Percentiles rank a stretch among this genome's conserved stretches.
Evolutionary conservation across 495 filamentous ascomycete species (phyloP).

Genomic region (Neurospora sp.): DNA sequence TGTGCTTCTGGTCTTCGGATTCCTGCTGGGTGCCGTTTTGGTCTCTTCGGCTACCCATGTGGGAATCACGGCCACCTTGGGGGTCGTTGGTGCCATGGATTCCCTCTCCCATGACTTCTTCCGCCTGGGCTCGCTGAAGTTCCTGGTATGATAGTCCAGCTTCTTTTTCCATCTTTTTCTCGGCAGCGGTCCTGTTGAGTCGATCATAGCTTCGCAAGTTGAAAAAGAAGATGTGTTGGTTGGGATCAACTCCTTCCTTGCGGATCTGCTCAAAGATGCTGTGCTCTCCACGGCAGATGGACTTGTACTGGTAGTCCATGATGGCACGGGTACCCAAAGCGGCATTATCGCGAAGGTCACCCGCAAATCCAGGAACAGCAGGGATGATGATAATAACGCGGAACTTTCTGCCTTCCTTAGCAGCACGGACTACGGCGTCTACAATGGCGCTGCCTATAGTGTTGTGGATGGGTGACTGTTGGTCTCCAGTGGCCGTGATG

Average conservation of each 20-base stretch:
- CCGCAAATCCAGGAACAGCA: constrained; percentile 86
- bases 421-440: constrained; percentile 73
- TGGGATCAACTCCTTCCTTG: constrained; percentile 70
- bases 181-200: constrained; percentile 63
- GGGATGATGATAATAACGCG: constrained; percentile 83
- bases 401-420: constrained; percentile 81
- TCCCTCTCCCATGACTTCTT: constrained; percentile 71
- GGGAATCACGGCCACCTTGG: constrained; percentile 25
- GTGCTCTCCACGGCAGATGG: constrained; percentile 80
- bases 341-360: constrained; percentile 72
- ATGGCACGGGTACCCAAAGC: constrained; percentile 84
- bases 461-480: constrained; percentile 80
- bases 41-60: constrained; percentile 30
- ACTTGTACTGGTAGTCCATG: constrained; percentile 99
- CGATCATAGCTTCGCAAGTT: constrained; percentile 86
- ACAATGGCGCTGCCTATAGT: constrained; percentile 80
- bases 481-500: constrained; percentile 84
- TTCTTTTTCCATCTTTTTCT: constrained; percentile 61
- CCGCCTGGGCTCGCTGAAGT: constrained; percentile 74
- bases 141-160: constrained; percentile 77
- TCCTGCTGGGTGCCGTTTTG: constrained; percentile 19
- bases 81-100: constrained; percentile 49
- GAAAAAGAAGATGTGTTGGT: constrained; percentile 78
- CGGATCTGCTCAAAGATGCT: constrained; percentile 76
- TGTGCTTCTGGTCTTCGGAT: constrained; percentile 7